A percentile compares a stretch with the other conserved stretches of the same genome.
Conservation (phyloP, 2,329 filamentous ascomycete genomes). For the Aspergillus ochraceus region DNA sequence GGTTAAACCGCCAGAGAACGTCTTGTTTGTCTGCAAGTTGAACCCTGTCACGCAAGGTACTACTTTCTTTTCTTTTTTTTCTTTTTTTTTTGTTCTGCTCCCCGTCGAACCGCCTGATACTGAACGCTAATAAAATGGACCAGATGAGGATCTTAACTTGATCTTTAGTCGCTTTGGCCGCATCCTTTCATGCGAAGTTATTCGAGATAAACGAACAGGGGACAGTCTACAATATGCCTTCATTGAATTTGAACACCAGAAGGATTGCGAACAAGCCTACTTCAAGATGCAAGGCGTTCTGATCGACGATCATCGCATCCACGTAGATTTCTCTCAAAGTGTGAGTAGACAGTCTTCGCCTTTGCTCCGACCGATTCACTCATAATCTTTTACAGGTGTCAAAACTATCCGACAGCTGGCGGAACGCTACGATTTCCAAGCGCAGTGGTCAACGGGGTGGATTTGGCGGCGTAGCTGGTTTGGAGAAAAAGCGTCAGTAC, state of each 20-base stretch:
- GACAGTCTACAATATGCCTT: conserved; percentile 98
- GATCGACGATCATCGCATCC: conserved; percentile 95
- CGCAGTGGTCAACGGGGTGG: conserved; percentile 68
- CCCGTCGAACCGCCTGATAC: not conserved
- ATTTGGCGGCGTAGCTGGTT: conserved; percentile 83
- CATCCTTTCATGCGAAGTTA: conserved; percentile 93
- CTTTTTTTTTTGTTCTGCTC: not conserved
- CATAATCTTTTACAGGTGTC: conserved; percentile 49
- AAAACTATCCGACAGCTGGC: conserved; percentile 86
- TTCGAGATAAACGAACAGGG: conserved; percentile 87
- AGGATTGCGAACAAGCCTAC: conserved; percentile 90
- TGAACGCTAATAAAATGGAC: conserved; percentile 1
- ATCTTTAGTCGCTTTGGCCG: conserved; percentile 97
- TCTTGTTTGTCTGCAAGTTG: conserved; percentile 96
- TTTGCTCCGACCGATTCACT: conserved; percentile 15
- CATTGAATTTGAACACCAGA: conserved; percentile 92
- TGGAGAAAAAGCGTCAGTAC: conserved; percentile 92
- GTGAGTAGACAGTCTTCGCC: conserved; percentile 51
- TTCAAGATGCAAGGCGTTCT: conserved; percentile 98
- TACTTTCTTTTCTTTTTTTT: conserved; percentile 7
- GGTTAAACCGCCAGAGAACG: conserved; percentile 94
- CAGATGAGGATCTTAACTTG: conserved; percentile 86
- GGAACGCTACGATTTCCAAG: conserved; percentile 80
- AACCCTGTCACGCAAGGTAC: conserved; percentile 84
- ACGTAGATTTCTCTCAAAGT: conserved; percentile 98